These are phyloP conservation scores for Linum lewisii DNA, from an alignment of 345 rosid species.

Conservation along the genomic window DNA sequence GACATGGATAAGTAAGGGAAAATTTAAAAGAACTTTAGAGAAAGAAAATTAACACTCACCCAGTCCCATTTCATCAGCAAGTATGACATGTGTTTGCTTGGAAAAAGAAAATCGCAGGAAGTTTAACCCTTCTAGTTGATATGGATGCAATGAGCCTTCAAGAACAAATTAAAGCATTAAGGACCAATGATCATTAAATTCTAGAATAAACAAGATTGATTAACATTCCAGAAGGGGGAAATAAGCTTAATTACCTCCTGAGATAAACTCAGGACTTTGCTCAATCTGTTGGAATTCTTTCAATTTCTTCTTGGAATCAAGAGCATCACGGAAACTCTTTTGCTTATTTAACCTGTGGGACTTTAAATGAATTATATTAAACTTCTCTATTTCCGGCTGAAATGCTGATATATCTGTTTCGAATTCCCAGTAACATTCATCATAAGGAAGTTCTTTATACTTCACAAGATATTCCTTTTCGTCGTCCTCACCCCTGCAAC, in stretches of 20 bases:
- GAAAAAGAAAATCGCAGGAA: constrained; percentile 96
- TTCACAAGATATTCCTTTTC: constrained; percentile 86
- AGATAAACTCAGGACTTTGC: constrained; percentile 74
- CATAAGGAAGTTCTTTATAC: constrained; percentile 90
- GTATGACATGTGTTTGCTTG: constrained; percentile 92
- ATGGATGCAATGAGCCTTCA: constrained; percentile 90
- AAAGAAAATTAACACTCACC: constrained; percentile 38
- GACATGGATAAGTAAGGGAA: not conserved
- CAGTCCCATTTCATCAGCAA: constrained; percentile 99
- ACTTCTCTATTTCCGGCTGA: constrained; percentile 82
- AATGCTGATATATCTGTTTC: constrained; percentile 85
- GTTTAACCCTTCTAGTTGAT: constrained; percentile 96
- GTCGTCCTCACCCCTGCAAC: constrained; percentile 71
- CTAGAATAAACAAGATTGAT: constrained; percentile 3
- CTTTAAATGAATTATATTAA: constrained; percentile 54
- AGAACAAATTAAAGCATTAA: constrained; percentile 18
- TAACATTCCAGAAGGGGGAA: constrained; percentile 10
- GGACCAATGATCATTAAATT: constrained; percentile 13
- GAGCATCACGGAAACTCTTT: constrained; percentile 33
- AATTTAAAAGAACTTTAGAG: not conserved
- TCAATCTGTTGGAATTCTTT: constrained; percentile 86
- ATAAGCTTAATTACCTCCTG: constrained; percentile 54
- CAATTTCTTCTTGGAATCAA: constrained; percentile 48
- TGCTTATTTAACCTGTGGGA: constrained; percentile 44
- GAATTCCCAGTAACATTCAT: constrained; percentile 98